Evolutionary conservation across 345 rosid species (phyloP).

Genomic region (Syzygium aromaticum): DNA sequence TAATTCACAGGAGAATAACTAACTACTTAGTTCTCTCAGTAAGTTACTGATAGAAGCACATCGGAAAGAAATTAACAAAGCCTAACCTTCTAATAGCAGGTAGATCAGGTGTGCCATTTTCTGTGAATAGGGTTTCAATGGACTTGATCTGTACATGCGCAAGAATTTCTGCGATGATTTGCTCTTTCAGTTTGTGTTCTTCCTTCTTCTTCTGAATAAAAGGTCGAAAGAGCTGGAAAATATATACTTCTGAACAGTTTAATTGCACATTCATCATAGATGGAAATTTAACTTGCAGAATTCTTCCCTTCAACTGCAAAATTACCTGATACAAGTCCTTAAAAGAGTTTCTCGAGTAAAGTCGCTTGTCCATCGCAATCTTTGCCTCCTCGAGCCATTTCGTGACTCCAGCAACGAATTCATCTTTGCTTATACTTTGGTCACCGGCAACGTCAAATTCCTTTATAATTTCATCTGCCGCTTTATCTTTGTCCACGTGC

Average conservation of each 20-base stretch:
- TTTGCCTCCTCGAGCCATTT: constrained; percentile 25
- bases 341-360: neutral
- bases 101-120: constrained; percentile 16
- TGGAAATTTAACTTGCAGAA: neutral
- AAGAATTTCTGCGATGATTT: constrained; percentile 12
- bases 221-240: constrained; percentile 15
- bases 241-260: neutral
- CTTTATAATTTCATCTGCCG: constrained; percentile 17
- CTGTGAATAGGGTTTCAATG: constrained; percentile 8
- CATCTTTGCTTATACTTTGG: constrained; percentile 12
- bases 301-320: neutral
- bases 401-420: constrained; percentile 16
- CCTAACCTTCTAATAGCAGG: constrained; percentile 10
- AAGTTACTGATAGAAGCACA: neutral
- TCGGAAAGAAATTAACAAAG: neutral
- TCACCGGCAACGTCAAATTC: constrained; percentile 21
- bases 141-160: constrained; percentile 4
- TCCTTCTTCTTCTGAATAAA: constrained; percentile 21
- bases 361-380: neutral
- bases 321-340: constrained; percentile 8
- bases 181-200: constrained; percentile 14
- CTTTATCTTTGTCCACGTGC: constrained; percentile 8
- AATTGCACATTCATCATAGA: neutral
- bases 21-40: neutral
- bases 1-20: neutral